Conservation (phyloP, 1,284 basidiomycete genomes). For the Puccinia novopanici region DNA sequence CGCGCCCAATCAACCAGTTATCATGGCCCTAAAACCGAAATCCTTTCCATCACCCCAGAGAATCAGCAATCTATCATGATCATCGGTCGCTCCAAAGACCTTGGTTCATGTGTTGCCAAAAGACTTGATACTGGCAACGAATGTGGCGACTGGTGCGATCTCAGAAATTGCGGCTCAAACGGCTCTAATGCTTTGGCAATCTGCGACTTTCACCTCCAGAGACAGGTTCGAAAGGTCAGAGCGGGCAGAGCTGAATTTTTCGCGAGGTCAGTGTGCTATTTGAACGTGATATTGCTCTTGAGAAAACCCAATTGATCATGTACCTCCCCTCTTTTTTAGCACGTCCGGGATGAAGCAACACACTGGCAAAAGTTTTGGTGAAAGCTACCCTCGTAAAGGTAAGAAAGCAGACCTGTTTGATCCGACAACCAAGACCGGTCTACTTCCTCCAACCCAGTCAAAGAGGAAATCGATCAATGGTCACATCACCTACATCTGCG, state of each 20-base stretch:
- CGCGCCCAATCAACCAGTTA: slow-evolving; percentile 68
- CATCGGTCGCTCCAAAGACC: slow-evolving; percentile 80
- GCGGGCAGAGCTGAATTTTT: slow-evolving; percentile 50
- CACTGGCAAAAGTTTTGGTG: slow-evolving; percentile 30
- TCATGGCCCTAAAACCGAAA: slow-evolving; percentile 64
- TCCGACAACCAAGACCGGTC: slow-evolving; percentile 36
- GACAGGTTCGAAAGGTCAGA: slow-evolving; percentile 39
- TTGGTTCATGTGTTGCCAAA: slow-evolving; percentile 76
- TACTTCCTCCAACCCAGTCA: slow-evolving; percentile 5
- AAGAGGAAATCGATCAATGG: slow-evolving; percentile 38
- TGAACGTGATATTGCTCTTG: neutral
- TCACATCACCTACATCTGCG: slow-evolving; percentile 37
- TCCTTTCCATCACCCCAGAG: slow-evolving; percentile 82
- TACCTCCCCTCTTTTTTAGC: neutral
- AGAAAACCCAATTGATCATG: neutral
- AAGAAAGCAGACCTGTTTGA: slow-evolving; percentile 29
- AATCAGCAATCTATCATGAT: slow-evolving; percentile 76
- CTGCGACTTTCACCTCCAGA: slow-evolving; percentile 47
- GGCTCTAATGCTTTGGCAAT: slow-evolving; percentile 6
- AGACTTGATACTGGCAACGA: slow-evolving; percentile 73
- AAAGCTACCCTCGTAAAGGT: neutral
- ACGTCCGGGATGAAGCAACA: slow-evolving; percentile 48
- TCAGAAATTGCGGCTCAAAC: slow-evolving; percentile 60
- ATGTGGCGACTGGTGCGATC: slow-evolving; percentile 85
- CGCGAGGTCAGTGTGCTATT: slow-evolving; percentile 34